phyloP scores from a whole-genome alignment of 1,139 yeast genomes.

The Lodderomyces elongisporus region DNA sequence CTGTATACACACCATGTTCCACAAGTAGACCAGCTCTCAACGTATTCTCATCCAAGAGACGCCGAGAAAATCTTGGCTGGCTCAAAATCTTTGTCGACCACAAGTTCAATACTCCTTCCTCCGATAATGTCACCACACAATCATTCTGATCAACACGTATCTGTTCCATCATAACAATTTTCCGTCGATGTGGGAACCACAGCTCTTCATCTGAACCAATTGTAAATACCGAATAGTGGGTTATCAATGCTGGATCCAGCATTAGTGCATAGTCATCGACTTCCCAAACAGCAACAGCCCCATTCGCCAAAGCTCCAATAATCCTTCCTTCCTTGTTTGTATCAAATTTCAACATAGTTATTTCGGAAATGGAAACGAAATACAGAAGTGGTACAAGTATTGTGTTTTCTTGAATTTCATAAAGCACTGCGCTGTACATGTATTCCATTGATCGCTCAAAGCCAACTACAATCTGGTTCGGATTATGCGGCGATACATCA shows the following conservation, averaged over 20 bases:
- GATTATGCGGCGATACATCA: slow-evolving; percentile 37
- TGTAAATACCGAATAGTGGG: not conserved
- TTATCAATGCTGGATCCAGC: slow-evolving; percentile 22
- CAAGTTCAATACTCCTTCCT: slow-evolving; percentile 31
- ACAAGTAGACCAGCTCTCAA: not conserved
- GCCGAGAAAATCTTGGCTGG: slow-evolving; percentile 21
- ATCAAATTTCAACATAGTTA: slow-evolving; percentile 41
- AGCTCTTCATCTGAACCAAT: not conserved
- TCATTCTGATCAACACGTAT: slow-evolving; percentile 21
- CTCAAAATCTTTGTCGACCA: slow-evolving; percentile 41
- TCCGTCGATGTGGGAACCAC: slow-evolving; percentile 3
- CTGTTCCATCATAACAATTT: slow-evolving; percentile 14
- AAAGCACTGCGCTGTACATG: slow-evolving; percentile 29
- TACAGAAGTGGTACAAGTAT: slow-evolving; percentile 41
- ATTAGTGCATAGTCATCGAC: slow-evolving; percentile 11
- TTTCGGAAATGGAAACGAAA: slow-evolving; percentile 36
- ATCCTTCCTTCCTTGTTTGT: slow-evolving; percentile 23
- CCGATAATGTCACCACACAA: slow-evolving; percentile 27
- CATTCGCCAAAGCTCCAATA: slow-evolving; percentile 36
- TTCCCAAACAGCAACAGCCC: slow-evolving; percentile 40
- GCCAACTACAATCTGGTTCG: slow-evolving; percentile 8
- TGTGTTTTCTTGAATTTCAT: slow-evolving; percentile 16
- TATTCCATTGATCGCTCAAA: slow-evolving; percentile 1
- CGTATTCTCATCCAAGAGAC: slow-evolving; percentile 12
- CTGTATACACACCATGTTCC: slow-evolving; percentile 7